Evolutionary conservation across 192 early-diverging fungal genomes (phyloP).

Genomic region (Coemansia sp.): DNA sequence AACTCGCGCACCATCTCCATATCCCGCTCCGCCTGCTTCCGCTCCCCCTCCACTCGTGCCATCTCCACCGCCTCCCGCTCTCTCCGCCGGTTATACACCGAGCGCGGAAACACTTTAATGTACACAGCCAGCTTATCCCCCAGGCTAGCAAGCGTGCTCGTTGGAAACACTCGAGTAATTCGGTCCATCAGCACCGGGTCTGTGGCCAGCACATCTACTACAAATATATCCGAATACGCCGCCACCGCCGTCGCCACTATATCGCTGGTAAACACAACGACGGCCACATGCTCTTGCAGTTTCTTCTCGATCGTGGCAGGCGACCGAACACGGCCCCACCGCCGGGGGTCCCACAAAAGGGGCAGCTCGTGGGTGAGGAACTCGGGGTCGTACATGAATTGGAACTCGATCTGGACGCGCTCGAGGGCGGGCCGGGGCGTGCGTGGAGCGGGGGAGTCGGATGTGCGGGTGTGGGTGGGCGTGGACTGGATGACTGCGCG

Average conservation of each 20-base stretch:
- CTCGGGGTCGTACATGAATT: slow-evolving; percentile 25
- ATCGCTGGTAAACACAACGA: slow-evolving; percentile 29
- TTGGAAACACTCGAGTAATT: slow-evolving; percentile 35
- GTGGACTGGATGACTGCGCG: slow-evolving; percentile 23
- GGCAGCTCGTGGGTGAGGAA: slow-evolving; percentile 31
- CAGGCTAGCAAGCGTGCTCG: slow-evolving; percentile 27
- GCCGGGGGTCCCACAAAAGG: slow-evolving; percentile 17
- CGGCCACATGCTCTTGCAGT: slow-evolving; percentile 27
- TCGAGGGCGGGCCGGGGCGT: slow-evolving; percentile 1
- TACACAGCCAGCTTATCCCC: slow-evolving; percentile 30
- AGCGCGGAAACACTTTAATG: slow-evolving; percentile 34
- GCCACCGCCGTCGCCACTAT: slow-evolving; percentile 24
- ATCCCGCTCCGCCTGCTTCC: slow-evolving; percentile 27
- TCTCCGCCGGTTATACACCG: slow-evolving; percentile 31
- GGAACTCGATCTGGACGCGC: slow-evolving; percentile 40
- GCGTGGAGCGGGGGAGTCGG: neutral
- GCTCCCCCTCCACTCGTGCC: slow-evolving; percentile 18
- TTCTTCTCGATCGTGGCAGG: slow-evolving; percentile 14
- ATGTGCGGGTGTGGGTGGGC: neutral
- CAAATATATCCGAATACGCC: slow-evolving; percentile 31
- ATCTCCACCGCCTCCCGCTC: slow-evolving; percentile 30
- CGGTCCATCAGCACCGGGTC: slow-evolving; percentile 39
- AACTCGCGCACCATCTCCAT: slow-evolving; percentile 27
- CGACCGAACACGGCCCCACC: slow-evolving; percentile 23
- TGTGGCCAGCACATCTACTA: slow-evolving; percentile 26